Percentiles rank a stretch among this genome's conserved stretches.
phyloP scores from a whole-genome alignment of 441 rosid genomes.

The Raphanus hybrid region DNA sequence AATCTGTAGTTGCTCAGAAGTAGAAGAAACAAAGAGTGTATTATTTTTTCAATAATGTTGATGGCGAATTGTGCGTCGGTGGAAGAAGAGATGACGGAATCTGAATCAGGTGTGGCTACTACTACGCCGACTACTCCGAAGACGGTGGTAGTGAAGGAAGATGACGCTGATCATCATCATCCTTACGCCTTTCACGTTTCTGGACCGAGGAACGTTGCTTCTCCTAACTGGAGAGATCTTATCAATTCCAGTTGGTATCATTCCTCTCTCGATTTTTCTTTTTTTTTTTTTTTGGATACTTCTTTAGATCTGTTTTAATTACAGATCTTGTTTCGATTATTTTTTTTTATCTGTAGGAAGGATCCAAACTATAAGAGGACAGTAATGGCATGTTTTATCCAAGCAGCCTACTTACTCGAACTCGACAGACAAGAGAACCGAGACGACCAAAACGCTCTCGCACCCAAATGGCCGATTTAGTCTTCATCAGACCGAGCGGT shows the following conservation, averaged over 20 bases:
- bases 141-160: slow-evolving; percentile 31
- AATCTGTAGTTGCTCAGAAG: slow-evolving; percentile 13
- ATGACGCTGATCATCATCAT: slow-evolving; percentile 51
- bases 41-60: background rate
- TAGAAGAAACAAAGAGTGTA: slow-evolving; percentile 21
- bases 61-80: background rate
- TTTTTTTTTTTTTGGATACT: no score
- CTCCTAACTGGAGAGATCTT: slow-evolving; percentile 94
- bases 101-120: slow-evolving; percentile 24
- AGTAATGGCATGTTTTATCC: slow-evolving; percentile 88
- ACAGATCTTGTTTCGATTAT: background rate
- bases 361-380: slow-evolving; percentile 84
- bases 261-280: background rate
- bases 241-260: slow-evolving; percentile 75
- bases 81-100: background rate
- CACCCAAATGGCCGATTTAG: slow-evolving; percentile 80
- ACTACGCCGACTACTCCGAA: slow-evolving; percentile 28
- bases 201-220: slow-evolving; percentile 81
- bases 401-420: slow-evolving; percentile 89
- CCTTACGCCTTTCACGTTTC: slow-evolving; percentile 88
- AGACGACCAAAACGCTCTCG: slow-evolving; percentile 66
- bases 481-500: slow-evolving; percentile 82
- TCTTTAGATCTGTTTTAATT: no score
- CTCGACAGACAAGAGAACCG: slow-evolving; percentile 87
- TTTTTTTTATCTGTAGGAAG: slow-evolving; percentile 55